Evolutionary conservation across 768 basidiomycete genomes (phyloP), one percentile per base, ranked within the genome.

Genomic region (Sporobolomyces pararoseus): DNA sequence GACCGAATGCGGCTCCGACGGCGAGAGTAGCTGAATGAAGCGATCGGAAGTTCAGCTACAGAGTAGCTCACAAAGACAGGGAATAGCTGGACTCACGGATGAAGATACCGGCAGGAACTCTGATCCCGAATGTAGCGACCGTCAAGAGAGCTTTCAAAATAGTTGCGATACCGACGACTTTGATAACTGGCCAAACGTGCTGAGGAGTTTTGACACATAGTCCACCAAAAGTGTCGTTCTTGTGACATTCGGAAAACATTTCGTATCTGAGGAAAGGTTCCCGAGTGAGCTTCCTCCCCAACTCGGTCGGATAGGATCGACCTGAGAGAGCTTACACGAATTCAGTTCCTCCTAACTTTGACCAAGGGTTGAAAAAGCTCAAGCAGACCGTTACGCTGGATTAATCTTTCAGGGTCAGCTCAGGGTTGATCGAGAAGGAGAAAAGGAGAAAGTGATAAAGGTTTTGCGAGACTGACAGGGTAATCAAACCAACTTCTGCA

Each of bases 1-100:
- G 84, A 2, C 96, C 96, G 34, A 89, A 89, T 76, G 92, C 94
- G 0, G 94, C 94, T 31, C 95, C 94, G 16, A 95, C 94, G 19
- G 79, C 92, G 12, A 99, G 85, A 0, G 92, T 90, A 0, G 96
- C 65, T 66, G 49, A n/a, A n/a, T n/a, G n/a, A n/a, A 55, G 34
- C 35, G 37, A 58, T 47, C 25, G 47, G 58, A 17, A 32, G 23
- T 14, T 35, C 19, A 7, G 21, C 53, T 23, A n/a, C n/a, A n/a
- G n/a, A n/a, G n/a, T n/a, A n/a, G n/a, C n/a, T n/a, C n/a, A n/a
- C n/a, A n/a, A n/a, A n/a, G 14, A 17, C 17, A 42, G 9, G 46
- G 42, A 51, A 4, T n/a, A n/a, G 9, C 29, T 10, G 23, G 35
- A 42, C 65, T 31, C 14, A 54, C 59, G 96, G 47, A 99, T 91